phyloP scores from a whole-genome alignment of 169 alveolate species.

The Amoebophrya sp. region DNA sequence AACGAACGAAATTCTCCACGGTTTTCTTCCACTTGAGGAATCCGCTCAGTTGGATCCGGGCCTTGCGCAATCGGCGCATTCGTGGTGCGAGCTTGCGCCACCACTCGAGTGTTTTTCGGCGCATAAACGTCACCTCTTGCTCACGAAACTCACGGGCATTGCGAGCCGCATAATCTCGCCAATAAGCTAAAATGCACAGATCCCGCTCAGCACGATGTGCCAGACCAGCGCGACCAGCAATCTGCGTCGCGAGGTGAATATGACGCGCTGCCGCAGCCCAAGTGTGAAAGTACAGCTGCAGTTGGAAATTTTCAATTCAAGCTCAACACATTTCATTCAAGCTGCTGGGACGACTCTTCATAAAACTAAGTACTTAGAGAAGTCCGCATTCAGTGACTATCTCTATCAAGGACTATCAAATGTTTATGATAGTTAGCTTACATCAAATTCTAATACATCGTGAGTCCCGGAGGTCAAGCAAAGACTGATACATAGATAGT shows the following conservation, averaged over 20 bases:
- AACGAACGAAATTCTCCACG: background rate
- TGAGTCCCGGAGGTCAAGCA: too few relatives aligned
- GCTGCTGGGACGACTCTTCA: too few relatives aligned
- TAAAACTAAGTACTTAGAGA: too few relatives aligned
- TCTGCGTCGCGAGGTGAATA: background rate
- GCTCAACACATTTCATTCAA: too few relatives aligned
- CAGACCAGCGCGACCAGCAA: background rate
- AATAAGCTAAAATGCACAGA: background rate
- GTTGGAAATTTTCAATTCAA: background rate
- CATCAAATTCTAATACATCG: too few relatives aligned
- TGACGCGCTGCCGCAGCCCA: background rate
- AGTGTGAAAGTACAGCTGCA: background rate
- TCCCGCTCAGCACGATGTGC: background rate
- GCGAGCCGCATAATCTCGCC: background rate
- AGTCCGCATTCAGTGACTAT: too few relatives aligned
- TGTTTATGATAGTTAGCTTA: too few relatives aligned
- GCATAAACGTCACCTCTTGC: background rate
- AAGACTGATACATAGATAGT: too few relatives aligned
- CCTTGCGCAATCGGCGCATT: background rate
- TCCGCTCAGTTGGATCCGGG: background rate
- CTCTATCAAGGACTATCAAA: too few relatives aligned
- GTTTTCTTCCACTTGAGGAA: background rate
- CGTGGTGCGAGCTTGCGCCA: background rate
- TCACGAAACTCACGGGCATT: background rate
- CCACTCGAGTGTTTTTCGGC: background rate